phyloP scores from a whole-genome alignment of 169 alveolate genomes.

The Plasmodium sp. region DNA sequence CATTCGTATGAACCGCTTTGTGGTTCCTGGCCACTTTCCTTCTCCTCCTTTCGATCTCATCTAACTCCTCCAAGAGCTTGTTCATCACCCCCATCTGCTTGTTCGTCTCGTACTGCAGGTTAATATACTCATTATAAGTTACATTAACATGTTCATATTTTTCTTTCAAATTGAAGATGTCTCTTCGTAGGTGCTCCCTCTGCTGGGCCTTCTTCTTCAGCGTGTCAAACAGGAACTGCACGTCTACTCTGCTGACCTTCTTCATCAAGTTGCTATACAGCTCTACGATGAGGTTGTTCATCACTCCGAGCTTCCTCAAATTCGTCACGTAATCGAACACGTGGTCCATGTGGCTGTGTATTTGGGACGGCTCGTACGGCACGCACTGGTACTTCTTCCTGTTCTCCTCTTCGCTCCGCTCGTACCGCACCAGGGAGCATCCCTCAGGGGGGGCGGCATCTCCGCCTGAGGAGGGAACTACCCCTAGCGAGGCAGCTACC shows the following conservation, averaged over 20 bases:
- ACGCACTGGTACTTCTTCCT: neutral
- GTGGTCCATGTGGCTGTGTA: conserved; percentile 19
- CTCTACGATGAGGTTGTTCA: conserved; percentile 16
- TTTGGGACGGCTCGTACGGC: conserved; percentile 1
- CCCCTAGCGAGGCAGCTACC: no score
- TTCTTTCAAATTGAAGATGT: neutral
- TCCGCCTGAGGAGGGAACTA: no score
- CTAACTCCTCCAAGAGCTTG: conserved; percentile 36
- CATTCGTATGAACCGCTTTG: conserved; percentile 14
- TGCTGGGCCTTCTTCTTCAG: conserved; percentile 1
- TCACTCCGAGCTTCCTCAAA: conserved; percentile 13
- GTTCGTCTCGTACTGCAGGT: conserved; percentile 45
- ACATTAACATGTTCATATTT: conserved; percentile 50
- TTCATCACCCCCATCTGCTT: conserved; percentile 8
- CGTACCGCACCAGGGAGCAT: neutral
- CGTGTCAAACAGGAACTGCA: conserved; percentile 4
- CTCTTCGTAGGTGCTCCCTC: neutral
- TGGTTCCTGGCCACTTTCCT: conserved; percentile 3
- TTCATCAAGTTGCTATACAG: conserved; percentile 8
- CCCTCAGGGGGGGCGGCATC: no score
- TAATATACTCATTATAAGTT: conserved; percentile 31
- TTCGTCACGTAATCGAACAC: conserved; percentile 12
- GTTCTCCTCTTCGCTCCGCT: neutral
- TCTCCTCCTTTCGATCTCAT: conserved; percentile 33
- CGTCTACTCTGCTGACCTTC: neutral